Percentiles rank a stretch among this genome's conserved stretches.
These are phyloP conservation scores for Phytophthora syringae DNA, from an alignment of 352 stramenopile species.

Conservation along the genomic window DNA sequence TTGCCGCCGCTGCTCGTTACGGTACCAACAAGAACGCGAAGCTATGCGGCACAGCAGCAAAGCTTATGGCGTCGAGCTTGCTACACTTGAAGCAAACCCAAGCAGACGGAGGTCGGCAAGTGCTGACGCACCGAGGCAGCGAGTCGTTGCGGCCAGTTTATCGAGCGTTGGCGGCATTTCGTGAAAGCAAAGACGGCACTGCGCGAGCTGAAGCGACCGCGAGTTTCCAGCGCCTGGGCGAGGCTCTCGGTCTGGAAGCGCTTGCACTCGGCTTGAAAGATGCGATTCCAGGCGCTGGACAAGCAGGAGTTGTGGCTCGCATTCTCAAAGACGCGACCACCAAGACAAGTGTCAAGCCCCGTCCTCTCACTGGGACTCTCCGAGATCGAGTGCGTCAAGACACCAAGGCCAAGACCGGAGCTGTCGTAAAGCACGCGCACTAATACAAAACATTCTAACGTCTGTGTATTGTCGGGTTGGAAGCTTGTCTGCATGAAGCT, in stretches of 20 bases:
- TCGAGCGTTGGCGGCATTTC: conserved; percentile 50
- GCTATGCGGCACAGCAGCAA: conserved; percentile 54
- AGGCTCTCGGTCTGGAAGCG: conserved; percentile 37
- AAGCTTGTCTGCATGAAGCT: conserved; percentile 8
- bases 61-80: conserved; percentile 47
- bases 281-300: conserved; percentile 26
- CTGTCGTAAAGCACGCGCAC: conserved; percentile 11
- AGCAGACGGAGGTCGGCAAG: conserved; percentile 1
- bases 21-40: conserved; percentile 69
- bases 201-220: conserved; percentile 47
- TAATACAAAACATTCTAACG: conserved; percentile 36
- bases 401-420: not conserved
- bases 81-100: conserved; percentile 30
- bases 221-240: conserved; percentile 52
- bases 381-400: conserved; percentile 43
- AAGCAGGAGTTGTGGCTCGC: conserved; percentile 29
- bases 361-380: conserved; percentile 34
- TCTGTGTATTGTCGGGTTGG: conserved; percentile 22
- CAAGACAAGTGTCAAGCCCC: not conserved
- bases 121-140: conserved; percentile 3
- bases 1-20: conserved; percentile 46
- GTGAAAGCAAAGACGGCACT: conserved; percentile 52
- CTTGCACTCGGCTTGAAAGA: conserved; percentile 43
- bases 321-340: conserved; percentile 58
- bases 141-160: conserved; percentile 34